phyloP scores from a whole-genome alignment of 2,329 filamentous ascomycete genomes.

The Diaporthe sp. region DNA sequence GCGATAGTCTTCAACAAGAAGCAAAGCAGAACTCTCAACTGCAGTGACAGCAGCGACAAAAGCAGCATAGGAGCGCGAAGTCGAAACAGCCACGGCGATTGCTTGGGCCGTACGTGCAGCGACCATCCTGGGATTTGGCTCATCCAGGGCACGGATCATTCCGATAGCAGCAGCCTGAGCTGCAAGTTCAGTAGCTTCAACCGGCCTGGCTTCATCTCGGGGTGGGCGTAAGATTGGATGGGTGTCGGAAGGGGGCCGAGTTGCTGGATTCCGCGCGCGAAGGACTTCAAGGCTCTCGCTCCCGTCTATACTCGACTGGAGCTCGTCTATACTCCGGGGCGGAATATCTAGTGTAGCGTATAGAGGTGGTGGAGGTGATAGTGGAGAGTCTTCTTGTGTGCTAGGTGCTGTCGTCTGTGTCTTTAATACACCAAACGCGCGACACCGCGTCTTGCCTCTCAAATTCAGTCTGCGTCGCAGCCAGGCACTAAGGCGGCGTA shows the following conservation, averaged over 20 bases:
- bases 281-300: neutral
- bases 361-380: neutral
- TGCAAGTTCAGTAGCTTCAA: neutral
- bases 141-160: neutral
- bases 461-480: neutral
- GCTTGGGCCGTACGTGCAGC: neutral
- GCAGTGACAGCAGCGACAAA: neutral
- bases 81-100: neutral
- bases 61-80: neutral
- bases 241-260: neutral
- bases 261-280: neutral
- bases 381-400: neutral
- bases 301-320: neutral
- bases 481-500: neutral
- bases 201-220: neutral
- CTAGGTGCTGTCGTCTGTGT: neutral
- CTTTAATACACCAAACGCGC: neutral
- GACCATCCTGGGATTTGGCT: neutral
- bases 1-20: neutral
- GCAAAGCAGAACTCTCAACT: neutral
- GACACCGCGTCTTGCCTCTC: neutral
- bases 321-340: neutral
- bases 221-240: neutral
- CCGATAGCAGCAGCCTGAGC: neutral
- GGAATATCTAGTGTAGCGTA: neutral